Evolutionary conservation across 176 grass and related monocot genomes (phyloP), one percentile per base, ranked within the genome.

Genomic region (Phoenix dactylifera): DNA sequence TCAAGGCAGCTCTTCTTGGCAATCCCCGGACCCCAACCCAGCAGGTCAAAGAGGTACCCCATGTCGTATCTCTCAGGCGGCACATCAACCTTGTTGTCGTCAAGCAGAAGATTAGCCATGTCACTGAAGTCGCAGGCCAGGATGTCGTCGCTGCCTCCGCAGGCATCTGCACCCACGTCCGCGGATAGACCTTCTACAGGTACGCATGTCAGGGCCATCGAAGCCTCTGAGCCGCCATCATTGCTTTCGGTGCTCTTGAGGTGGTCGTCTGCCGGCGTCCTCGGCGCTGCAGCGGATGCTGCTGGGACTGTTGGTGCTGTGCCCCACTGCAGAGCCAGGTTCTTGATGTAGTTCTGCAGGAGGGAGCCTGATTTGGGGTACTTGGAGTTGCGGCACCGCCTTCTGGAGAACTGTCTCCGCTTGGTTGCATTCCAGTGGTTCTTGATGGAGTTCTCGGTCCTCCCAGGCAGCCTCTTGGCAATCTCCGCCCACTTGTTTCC

Each of bases 401-500:
- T 72, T 3, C 75, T 52, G 22, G 81, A 76, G 39, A 98, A 85
- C 18, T 89, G 87, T 64, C 84, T 73, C 15, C 93, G 69, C 56
- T 92, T 98, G 3, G 93, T 98, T 49, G 93, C 88, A 50, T 98
- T 98, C 93, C 93, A 92, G 2, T 92, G 93, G 18, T 98, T 98
- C 55, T 98, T 98, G 49, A 98, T 85, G 10, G 93, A 91, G 67
- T 98, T 98, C 22, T 98, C 87, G 14, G 93, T 98, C 56, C 93
- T 80, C 16, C 93, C 93, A 1, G 87, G 87, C 26, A 98, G 79
- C 35, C 71, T 66, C 60, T 98, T 98, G 2, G 93, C 79, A 52
- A 98, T 98, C 81, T 98, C 87, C n/a, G 84, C 84, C 93, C 93
- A 98, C 76, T 74, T 92, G 84, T 98, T 98, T 53, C 93, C 93